Conservation (phyloP, 176 grass and related monocot genomes). For the Eragrostis nindensis region DNA sequence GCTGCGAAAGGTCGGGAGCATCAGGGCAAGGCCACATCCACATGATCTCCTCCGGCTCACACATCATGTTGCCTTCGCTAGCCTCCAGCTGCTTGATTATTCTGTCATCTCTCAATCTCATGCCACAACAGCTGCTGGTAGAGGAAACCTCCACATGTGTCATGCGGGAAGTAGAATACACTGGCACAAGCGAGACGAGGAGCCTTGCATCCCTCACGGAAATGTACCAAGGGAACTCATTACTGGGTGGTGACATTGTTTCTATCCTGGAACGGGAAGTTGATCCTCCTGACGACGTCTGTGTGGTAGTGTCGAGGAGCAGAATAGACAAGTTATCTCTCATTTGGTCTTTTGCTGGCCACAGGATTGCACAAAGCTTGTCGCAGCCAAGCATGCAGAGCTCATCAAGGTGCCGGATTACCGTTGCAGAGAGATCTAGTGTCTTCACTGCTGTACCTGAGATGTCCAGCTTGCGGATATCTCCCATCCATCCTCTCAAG, state of each 20-base stretch:
- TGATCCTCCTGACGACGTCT: background rate
- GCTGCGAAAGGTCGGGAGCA: background rate
- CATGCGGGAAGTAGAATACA: background rate
- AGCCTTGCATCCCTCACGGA: background rate
- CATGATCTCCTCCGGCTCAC: background rate
- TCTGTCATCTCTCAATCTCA: background rate
- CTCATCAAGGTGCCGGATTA: background rate
- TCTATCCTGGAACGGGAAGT: background rate
- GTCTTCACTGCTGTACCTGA: constrained; percentile 9
- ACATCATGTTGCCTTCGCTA: background rate
- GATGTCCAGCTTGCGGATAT: background rate
- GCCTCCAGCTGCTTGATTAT: background rate
- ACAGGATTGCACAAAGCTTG: constrained; percentile 27
- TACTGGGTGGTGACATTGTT: background rate
- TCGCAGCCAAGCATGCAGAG: background rate
- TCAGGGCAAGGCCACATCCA: background rate
- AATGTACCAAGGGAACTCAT: background rate
- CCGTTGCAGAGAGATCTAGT: background rate
- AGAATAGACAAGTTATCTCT: background rate
- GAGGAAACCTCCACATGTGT: constrained; percentile 1
- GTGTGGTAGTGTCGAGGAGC: background rate
- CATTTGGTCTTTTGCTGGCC: background rate
- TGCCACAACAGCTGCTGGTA: background rate
- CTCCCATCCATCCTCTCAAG: too few species aligned
- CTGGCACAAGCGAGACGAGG: background rate